Evolutionary conservation across 129 eudicot species (phyloP), one percentile per base, ranked within the genome.

Genomic region (Oenanthe sinensis): DNA sequence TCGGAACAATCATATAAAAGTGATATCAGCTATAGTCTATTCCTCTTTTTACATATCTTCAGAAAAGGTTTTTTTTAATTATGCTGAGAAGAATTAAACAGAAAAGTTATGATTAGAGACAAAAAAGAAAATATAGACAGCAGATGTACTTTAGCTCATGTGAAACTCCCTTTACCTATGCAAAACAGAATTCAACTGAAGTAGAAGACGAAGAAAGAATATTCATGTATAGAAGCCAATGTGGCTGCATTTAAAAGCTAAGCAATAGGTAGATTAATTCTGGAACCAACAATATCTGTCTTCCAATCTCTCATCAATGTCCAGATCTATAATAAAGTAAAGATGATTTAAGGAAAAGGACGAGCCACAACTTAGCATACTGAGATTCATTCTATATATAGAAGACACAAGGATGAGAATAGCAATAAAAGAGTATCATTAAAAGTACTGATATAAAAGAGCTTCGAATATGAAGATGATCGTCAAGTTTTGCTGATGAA

Each of bases 271-370:
- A 13, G 72, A 30, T 14, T 3, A 72, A 74, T 15, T 28, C 11
- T 24, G 26, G n/a, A 6, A 22, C 15, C 43, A 30, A 6, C 42
- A 72, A n/a, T 73, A 6, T 74, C 10, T 22, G 9, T 74, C 77
- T 26, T 46, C 24, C 40, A 46, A 45, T 45, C 77, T 5, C 77
- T 15, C 20, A 74, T 24, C 11, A 74, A 46, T 3, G 55, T 45
- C 26, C 55, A 52, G 42, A 5, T 78, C 71, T 48, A 33, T 40
- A 20, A 68, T 71, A 36, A 79, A 9, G 60, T 30, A 54, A 49
- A 24, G 70, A 33, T 60, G 58, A 79, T 28, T 71, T 43, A 62
- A 71, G 74, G 60, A 62, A 81, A 78, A 83, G 82, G 80, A 81
- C 69, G 6, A 83, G 55, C 49, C 67, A 73, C 30, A 74, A 40